Base-by-base conservation (phyloP, 192 early-diverging fungal genomes). In the Dissophora ornata region DNA sequence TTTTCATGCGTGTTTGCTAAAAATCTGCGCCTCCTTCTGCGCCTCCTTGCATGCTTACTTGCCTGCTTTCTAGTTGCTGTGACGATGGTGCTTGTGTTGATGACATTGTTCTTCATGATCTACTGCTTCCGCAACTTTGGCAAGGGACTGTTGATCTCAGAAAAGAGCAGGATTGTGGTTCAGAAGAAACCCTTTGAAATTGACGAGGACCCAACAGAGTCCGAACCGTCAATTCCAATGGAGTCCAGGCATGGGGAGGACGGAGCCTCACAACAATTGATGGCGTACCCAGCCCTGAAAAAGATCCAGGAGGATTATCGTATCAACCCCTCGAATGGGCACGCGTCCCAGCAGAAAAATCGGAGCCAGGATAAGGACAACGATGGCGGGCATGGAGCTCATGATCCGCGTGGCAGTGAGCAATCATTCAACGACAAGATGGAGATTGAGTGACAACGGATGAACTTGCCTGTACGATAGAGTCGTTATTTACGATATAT, bases 111-210 rank as follows among this genome's bases (percentile, higher is more conserved):
- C 63, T 62, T 50, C 46, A 77, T 77, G 73, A 24, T 67, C 10
- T 77, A 77, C 38, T 77, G 73, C 64, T 77, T 67, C 73, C 63
- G 73, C 33, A 77, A 77, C 41, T 77, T 67, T 57, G 73, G 73
- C 38, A 67, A 67, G 57, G 73, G 73, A 9, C 19, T 77, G 24
- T 28, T 77, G 46, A 67, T 77, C 47, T 62, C 64, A 1, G n/a
- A 52, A 24, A 67, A 62, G 21, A 55, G 55, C 47, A 61, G 46
- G 47, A 51, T 51, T 7, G 28, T 33, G 12, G 38, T 12, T 6
- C 21, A 40, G 1, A 67, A 57, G 32, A 30, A 42, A 21, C 73
- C 73, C 12, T 77, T 77, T 41, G 73, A 77, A 28, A 77, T 77
- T 57, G 73, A 77, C 40, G 73, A 67, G 53, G 73, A 77, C 29